Evolutionary conservation across 1,284 basidiomycete genomes (phyloP).

Genomic region (Pseudozyma sp.): DNA sequence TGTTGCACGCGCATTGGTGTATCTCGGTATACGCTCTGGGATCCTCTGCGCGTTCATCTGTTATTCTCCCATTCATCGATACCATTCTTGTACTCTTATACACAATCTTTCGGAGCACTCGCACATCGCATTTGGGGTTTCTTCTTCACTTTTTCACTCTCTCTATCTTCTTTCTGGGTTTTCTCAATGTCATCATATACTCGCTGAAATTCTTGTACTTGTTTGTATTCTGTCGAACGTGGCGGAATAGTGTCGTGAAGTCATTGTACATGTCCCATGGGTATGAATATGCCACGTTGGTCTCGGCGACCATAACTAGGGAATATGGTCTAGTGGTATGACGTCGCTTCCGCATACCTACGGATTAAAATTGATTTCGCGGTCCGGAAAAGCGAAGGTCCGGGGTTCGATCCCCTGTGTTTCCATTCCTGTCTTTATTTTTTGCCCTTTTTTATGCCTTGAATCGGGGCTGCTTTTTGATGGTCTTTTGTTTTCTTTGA

Average conservation of each 20-base stretch:
- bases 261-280: too few relatives aligned
- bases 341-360: constrained; percentile 53
- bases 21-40: too few relatives aligned
- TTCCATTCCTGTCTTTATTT: constrained; percentile 45
- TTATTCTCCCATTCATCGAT: constrained; percentile 12
- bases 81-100: constrained; percentile 49
- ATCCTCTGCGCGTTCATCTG: too few relatives aligned
- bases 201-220: constrained; percentile 19
- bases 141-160: constrained; percentile 10
- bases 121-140: constrained; percentile 29
- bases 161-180: constrained; percentile 1
- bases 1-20: constrained; percentile 1
- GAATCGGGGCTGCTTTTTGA: not conserved
- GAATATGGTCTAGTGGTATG: constrained; percentile 59
- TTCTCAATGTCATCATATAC: constrained; percentile 32
- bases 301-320: constrained; percentile 6
- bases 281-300: not conserved
- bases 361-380: constrained; percentile 5
- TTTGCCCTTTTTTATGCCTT: constrained; percentile 8
- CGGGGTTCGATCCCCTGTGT: constrained; percentile 58
- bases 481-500: not conserved
- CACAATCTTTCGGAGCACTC: constrained; percentile 40
- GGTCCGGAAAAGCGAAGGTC: constrained; percentile 51
- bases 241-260: not conserved
- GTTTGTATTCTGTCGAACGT: not conserved